Conservation (phyloP, 768 basidiomycete species). For the Boletus fagicola region DNA sequence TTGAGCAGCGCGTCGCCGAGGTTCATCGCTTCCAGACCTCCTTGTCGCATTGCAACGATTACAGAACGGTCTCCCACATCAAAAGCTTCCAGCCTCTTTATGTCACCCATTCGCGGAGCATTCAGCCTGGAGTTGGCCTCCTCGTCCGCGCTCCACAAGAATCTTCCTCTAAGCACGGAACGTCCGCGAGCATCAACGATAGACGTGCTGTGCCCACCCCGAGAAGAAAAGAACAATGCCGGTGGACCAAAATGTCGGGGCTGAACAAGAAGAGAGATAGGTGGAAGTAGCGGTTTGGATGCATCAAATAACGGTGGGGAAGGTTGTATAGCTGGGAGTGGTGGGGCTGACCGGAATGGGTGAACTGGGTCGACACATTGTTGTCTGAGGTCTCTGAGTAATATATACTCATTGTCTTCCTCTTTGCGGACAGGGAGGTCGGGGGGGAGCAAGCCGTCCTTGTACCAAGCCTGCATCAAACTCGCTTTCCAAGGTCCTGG, state of each 20-base stretch:
- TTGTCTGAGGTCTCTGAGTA: constrained; percentile 70
- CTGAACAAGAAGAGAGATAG: constrained; percentile 75
- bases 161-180: constrained; percentile 77
- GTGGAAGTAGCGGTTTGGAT: constrained; percentile 58
- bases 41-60: constrained; percentile 82
- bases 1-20: constrained; percentile 74
- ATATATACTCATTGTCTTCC: constrained; percentile 63
- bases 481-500: constrained; percentile 85
- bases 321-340: constrained; percentile 37
- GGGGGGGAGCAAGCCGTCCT: constrained; percentile 76
- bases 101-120: constrained; percentile 66
- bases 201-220: constrained; percentile 86
- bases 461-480: constrained; percentile 88
- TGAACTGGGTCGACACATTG: constrained; percentile 81
- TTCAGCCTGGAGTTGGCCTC: constrained; percentile 37
- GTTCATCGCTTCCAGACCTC: constrained; percentile 80
- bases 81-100: constrained; percentile 81
- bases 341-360: constrained; percentile 58
- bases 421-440: constrained; percentile 81
- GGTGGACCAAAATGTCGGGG: constrained; percentile 85
- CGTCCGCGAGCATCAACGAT: constrained; percentile 85
- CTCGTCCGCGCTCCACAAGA: constrained; percentile 75
- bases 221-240: constrained; percentile 81
- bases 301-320: constrained; percentile 32
- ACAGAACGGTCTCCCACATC: constrained; percentile 74